Conservation (phyloP, 176 grass and related monocot species). For the Ampelocalamus luodianensis region DNA sequence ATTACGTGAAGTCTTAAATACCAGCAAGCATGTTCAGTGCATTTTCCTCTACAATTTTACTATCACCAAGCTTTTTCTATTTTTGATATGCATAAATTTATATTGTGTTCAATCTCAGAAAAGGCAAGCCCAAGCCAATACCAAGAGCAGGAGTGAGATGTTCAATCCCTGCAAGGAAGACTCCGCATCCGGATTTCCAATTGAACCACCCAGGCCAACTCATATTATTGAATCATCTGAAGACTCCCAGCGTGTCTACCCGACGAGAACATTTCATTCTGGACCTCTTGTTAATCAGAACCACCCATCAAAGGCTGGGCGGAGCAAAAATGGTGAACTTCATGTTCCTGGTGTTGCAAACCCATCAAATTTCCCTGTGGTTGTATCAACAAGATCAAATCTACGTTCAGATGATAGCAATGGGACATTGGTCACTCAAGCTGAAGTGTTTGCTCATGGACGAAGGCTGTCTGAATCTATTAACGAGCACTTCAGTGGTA, state of each 20-base stretch:
- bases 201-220: conserved; percentile 71
- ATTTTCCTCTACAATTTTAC: conserved; percentile 7
- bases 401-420: conserved; percentile 40
- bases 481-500: conserved; percentile 62
- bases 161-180: conserved; percentile 86
- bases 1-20: not conserved
- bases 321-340: conserved; percentile 49
- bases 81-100: conserved; percentile 12
- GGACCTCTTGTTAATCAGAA: conserved; percentile 82
- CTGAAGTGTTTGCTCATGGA: conserved; percentile 54
- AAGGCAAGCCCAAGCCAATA: conserved; percentile 66
- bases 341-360: conserved; percentile 44
- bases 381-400: conserved; percentile 46
- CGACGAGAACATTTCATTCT: conserved; percentile 74
- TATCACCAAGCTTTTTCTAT: not conserved
- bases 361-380: conserved; percentile 35
- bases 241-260: conserved; percentile 47
- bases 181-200: conserved; percentile 85
- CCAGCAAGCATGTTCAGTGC: not conserved
- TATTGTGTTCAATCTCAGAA: conserved; percentile 58
- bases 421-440: conserved; percentile 35
- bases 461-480: conserved; percentile 73
- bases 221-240: conserved; percentile 56
- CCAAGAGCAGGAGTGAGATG: conserved; percentile 90
- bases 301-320: conserved; percentile 52